Base-by-base conservation (phyloP, 257 asterid species). In the Scutellaria baicalensis region DNA sequence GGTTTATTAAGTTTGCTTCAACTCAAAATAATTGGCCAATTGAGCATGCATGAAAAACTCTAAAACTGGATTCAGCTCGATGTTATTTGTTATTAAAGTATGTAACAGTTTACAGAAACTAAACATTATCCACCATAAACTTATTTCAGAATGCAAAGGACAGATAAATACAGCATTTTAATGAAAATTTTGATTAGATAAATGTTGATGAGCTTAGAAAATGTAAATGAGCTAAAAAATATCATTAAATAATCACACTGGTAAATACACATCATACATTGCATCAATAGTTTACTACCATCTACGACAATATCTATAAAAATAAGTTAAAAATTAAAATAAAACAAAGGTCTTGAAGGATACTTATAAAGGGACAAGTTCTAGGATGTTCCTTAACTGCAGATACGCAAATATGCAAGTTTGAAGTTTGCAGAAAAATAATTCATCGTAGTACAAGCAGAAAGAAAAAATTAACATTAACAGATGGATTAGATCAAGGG, bases 401-500 rank as follows among this genome's bases (percentile, higher is more conserved):
- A 47, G n/a, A 21, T 42, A 40, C 8, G 16, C 38, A 20, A 17
- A 54, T 27, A 72, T 35, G 40, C 59, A 61, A 17, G 39, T 56
- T 23, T 45, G 44, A 55, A 49, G 60, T 50, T 49, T 64, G 71
- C 64, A 68, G 40, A 67, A 63, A 54, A 16, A 71, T 40, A 51
- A 33, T 8, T 56, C n/a, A 14, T 45, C 42, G 4, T 4, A 56
- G 36, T 42, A 58, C 10, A 52, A 44, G 60, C 38, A 36, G 47
- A 40, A 21, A 47, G 11, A 35, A n/a, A 35, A 18, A 20, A 38
- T n/a, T 3, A 3, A 2, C 44, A 45, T 10, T 20, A 10, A 65
- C 48, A 35, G 56, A 57, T 52, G 55, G 20, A 36, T 21, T 51
- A 63, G 14, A 54, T 38, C 50, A 55, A 47, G 59, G 55, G 66